A percentile compares a stretch with the other conserved stretches of the same genome.
Conservation (phyloP, 2,329 filamentous ascomycete species). For the Phaeomoniella chlamydospora region DNA sequence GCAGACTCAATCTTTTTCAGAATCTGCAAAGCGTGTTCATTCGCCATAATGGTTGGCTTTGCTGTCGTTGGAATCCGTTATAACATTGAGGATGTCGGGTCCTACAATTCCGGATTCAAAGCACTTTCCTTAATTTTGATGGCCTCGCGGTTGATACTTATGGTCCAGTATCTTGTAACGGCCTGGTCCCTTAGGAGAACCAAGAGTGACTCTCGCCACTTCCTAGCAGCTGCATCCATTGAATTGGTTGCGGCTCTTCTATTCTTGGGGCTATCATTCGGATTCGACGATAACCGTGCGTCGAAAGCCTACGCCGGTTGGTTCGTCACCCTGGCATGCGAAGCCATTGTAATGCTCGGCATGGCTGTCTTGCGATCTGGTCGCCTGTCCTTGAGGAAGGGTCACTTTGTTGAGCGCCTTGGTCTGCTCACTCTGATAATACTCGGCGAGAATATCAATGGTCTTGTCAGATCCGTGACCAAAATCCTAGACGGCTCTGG, state of each 20-base stretch:
- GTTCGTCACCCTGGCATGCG: conserved; percentile 40
- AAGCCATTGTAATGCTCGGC: conserved; percentile 36
- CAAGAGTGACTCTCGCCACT: too few relatives aligned
- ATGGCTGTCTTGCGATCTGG: too few relatives aligned
- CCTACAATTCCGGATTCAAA: conserved; percentile 29
- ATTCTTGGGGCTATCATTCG: conserved; percentile 16
- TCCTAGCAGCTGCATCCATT: conserved; percentile 4
- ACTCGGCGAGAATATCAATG: conserved; percentile 50
- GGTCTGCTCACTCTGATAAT: conserved; percentile 51
- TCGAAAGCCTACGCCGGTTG: conserved; percentile 31
- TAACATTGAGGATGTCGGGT: conserved; percentile 20
- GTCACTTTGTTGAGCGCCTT: conserved; percentile 50
- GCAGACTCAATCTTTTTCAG: conserved; percentile 51
- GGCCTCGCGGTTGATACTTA: conserved; percentile 37
- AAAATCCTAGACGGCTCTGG: conserved; percentile 4
- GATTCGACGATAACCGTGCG: conserved; percentile 12
- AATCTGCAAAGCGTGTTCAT: conserved; percentile 41
- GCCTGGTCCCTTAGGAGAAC: conserved; percentile 10
- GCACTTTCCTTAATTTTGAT: conserved; percentile 29
- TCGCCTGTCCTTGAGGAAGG: too few relatives aligned
- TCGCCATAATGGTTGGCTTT: conserved; percentile 52
- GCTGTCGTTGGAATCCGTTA: conserved; percentile 41
- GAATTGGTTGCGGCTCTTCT: conserved; percentile 3
- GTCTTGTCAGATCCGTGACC: conserved; percentile 20
- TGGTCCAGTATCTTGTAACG: conserved; percentile 33